Percentiles rank a stretch among this genome's conserved stretches.
phyloP scores from a whole-genome alignment of 495 filamentous ascomycete genomes.

The Amphirosellinia nigrospora region DNA sequence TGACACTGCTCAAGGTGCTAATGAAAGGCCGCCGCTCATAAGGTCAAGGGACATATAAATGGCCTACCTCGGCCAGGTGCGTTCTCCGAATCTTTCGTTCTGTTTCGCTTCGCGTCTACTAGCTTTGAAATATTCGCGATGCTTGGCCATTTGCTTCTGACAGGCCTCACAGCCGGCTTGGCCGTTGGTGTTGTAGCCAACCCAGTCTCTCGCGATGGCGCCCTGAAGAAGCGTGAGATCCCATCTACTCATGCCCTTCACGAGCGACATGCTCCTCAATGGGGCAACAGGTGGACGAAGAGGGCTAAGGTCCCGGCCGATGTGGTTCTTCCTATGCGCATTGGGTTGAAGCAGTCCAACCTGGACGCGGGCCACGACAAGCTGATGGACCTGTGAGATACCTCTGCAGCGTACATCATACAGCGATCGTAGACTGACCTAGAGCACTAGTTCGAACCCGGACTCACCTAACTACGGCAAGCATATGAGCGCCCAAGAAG shows the following conservation, averaged over 20 bases:
- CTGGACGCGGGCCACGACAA: slow-evolving; percentile 38
- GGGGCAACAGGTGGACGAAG: slow-evolving; percentile 33
- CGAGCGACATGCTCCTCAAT: slow-evolving; percentile 42
- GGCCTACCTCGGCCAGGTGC: background rate
- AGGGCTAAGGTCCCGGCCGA: slow-evolving; percentile 27
- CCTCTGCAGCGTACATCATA: background rate
- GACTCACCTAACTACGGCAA: slow-evolving; percentile 62
- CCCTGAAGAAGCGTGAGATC: slow-evolving; percentile 32
- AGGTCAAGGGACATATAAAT: slow-evolving; percentile 12
- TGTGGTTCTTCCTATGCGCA: slow-evolving; percentile 39
- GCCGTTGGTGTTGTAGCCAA: slow-evolving; percentile 31
- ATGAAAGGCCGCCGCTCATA: background rate
- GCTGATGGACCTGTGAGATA: slow-evolving; percentile 42
- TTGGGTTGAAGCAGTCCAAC: slow-evolving; percentile 42
- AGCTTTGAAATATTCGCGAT: slow-evolving; percentile 28
- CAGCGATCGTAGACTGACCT: slow-evolving; percentile 51
- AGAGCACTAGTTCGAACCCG: slow-evolving; percentile 76
- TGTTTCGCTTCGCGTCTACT: background rate
- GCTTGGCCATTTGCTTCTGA: slow-evolving; percentile 33
- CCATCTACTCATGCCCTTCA: slow-evolving; percentile 41
- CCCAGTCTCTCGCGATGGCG: slow-evolving; percentile 27
- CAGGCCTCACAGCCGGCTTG: slow-evolving; percentile 35
- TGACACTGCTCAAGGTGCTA: slow-evolving; percentile 3
- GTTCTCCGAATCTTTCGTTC: background rate
- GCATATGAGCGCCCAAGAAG: slow-evolving; percentile 55